Base-by-base conservation (phyloP, 176 grass and related monocot genomes). In the Pharus latifolius region DNA sequence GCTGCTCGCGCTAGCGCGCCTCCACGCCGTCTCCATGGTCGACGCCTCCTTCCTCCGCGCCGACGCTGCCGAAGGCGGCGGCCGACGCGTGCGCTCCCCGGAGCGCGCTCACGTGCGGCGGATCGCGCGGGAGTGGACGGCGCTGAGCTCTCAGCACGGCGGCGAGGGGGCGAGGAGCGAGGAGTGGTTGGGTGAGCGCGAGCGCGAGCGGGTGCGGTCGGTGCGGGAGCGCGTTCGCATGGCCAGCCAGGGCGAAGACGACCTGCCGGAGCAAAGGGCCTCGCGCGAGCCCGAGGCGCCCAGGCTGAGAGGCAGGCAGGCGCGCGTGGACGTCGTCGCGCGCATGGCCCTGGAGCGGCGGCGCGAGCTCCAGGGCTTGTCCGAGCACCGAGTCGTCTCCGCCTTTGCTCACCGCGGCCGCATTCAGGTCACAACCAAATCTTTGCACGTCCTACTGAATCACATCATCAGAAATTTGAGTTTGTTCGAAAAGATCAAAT, bases 1-100 rank as follows among this genome's bases (percentile, higher is more conserved):
- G 85, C 88, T 96, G 22, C 63, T 96, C 17, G 93, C 93, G 17
- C 86, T 96, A 8, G 93, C 88, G 16, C 83, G 84, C 34, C 88
- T 96, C 60, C 93, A 96, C 78, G 87, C 93, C 60, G 93, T 92
- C 29, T 92, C 93, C 70, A 96, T 89, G 86, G 88, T 96, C 41
- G 86, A 96, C 70, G 85, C 90, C 10, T 88, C 90, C 45, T 88
- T 85, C 60, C 82, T 88, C 40, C 74, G 41, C 34, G 78, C 35
- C 12, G 26, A 42, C 14, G 11, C 11, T 0, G 26, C 0, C 5
- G 13, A 6, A 17, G 69, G 10, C 8, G 82, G 70, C 11, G 43
- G 84, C 2, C 15, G 56, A 44, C 74, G 38, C 2, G 49, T 48
- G 71, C 59, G 73, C 54, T 89, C 85, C 8, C 83, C 85, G 20